phyloP scores from a whole-genome alignment of 768 basidiomycete species.

The Psilocybe cubensis region DNA sequence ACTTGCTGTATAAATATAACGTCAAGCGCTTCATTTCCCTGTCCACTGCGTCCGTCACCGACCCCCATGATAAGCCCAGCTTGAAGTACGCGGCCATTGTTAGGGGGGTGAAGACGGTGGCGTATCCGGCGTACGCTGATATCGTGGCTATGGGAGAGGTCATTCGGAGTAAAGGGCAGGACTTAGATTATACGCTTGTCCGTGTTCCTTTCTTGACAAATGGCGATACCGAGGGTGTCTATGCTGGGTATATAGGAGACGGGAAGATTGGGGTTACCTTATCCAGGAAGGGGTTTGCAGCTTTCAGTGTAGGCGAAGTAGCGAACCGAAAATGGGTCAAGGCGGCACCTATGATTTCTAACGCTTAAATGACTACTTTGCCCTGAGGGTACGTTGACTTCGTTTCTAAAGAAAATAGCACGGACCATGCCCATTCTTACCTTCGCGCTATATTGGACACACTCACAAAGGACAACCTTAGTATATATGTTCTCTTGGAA shows the following conservation, averaged over 20 bases:
- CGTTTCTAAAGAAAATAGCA: background rate
- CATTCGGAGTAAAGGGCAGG: conserved; percentile 49
- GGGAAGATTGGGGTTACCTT: conserved; percentile 52
- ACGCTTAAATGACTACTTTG: conserved; percentile 16
- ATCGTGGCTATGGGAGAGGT: conserved; percentile 65
- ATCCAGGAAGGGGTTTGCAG: conserved; percentile 60
- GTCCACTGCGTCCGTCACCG: conserved; percentile 67
- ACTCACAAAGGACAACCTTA: no score
- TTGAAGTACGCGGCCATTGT: conserved; percentile 46
- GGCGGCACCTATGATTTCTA: conserved; percentile 48
- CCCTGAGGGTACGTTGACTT: background rate
- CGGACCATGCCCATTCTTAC: background rate
- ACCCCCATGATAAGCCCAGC: conserved; percentile 61
- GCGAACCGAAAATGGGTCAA: conserved; percentile 62
- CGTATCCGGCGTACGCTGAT: conserved; percentile 65
- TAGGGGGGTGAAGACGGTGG: conserved; percentile 43
- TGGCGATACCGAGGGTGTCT: conserved; percentile 43
- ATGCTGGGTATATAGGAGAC: conserved; percentile 74
- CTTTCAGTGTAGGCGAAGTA: conserved; percentile 62
- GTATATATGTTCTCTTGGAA: no score
- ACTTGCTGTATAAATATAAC: conserved; percentile 52
- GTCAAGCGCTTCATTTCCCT: conserved; percentile 67
- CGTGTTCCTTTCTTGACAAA: conserved; percentile 68
- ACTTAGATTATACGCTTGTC: conserved; percentile 71
- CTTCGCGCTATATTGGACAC: no score